Conservation (phyloP, 257 asterid genomes). For the Penstemon davidsonii region DNA sequence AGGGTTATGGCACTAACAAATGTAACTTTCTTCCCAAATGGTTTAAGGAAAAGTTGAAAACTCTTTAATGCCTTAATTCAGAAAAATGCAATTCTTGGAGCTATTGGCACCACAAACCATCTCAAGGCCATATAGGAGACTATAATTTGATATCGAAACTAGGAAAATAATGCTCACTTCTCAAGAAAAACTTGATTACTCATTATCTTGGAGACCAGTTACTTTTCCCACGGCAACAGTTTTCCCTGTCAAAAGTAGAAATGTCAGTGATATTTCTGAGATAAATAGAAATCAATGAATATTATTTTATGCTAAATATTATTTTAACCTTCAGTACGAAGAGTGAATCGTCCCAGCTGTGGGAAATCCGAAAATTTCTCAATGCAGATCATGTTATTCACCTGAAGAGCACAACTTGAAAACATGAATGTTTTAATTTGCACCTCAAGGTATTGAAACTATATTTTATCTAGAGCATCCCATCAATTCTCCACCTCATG, state of each 20-base stretch:
- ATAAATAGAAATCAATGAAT: background rate
- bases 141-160: background rate
- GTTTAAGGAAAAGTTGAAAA: too few relatives aligned
- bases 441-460: background rate
- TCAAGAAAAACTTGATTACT: slow-evolving; percentile 26
- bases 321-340: slow-evolving; percentile 83
- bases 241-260: slow-evolving; percentile 52
- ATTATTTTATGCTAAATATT: slow-evolving; percentile 6
- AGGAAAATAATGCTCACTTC: slow-evolving; percentile 28
- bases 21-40: too few relatives aligned
- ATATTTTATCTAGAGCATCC: background rate
- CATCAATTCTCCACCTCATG: background rate
- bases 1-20: too few relatives aligned
- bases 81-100: too few relatives aligned
- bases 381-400: slow-evolving; percentile 66
- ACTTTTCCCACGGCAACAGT: slow-evolving; percentile 74
- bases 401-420: slow-evolving; percentile 50
- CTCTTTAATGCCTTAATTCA: too few relatives aligned
- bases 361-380: slow-evolving; percentile 77
- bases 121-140: background rate
- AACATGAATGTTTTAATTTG: background rate
- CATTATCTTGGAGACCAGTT: slow-evolving; percentile 36
- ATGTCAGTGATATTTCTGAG: background rate
- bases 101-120: too few relatives aligned
- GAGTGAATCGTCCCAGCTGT: slow-evolving; percentile 92